A percentile compares a stretch with the other conserved stretches of the same genome.
Conservation (phyloP, 2,329 filamentous ascomycete genomes). For the Escovopsis sp. region DNA sequence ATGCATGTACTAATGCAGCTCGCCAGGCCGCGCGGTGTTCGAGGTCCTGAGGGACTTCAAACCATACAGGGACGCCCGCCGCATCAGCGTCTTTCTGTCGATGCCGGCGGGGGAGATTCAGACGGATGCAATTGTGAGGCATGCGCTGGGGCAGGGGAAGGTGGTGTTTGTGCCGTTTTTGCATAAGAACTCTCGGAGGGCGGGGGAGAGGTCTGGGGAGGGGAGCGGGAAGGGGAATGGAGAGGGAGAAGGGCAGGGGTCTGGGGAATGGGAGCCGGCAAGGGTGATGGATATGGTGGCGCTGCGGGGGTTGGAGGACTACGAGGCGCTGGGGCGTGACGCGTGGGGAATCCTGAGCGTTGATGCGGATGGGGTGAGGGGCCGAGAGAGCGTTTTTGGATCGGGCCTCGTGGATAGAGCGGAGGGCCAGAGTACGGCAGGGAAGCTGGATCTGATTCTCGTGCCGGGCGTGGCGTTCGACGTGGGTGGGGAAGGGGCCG, state of each 20-base stretch:
- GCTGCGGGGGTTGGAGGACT: slow-evolving; percentile 58
- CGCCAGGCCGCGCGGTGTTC: slow-evolving; percentile 49
- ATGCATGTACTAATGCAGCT: not conserved
- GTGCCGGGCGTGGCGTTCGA: slow-evolving; percentile 93
- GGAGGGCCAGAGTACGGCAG: slow-evolving; percentile 11
- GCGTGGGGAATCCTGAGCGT: slow-evolving; percentile 93
- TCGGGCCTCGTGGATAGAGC: slow-evolving; percentile 32
- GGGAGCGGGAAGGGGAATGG: too few species aligned
- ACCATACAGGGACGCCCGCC: slow-evolving; percentile 59
- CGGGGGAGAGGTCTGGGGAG: too few species aligned
- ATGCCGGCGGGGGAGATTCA: slow-evolving; percentile 84
- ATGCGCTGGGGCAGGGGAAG: slow-evolving; percentile 66
- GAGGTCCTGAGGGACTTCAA: slow-evolving; percentile 48
- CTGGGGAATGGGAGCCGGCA: slow-evolving; percentile 41
- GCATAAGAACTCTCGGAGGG: slow-evolving; percentile 40
- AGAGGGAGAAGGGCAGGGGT: too few species aligned
- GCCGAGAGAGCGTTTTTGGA: slow-evolving; percentile 60
- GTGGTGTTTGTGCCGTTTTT: slow-evolving; percentile 86
- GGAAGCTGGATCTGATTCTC: slow-evolving; percentile 67
- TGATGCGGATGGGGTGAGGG: slow-evolving; percentile 44
- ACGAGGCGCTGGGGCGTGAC: slow-evolving; percentile 60
- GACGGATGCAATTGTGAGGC: slow-evolving; percentile 64
- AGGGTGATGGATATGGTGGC: slow-evolving; percentile 91
- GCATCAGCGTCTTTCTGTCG: slow-evolving; percentile 77
- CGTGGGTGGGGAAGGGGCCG: slow-evolving; percentile 32